Evolutionary conservation across 768 basidiomycete genomes (phyloP).

Genomic region (Boletus sensibilis): DNA sequence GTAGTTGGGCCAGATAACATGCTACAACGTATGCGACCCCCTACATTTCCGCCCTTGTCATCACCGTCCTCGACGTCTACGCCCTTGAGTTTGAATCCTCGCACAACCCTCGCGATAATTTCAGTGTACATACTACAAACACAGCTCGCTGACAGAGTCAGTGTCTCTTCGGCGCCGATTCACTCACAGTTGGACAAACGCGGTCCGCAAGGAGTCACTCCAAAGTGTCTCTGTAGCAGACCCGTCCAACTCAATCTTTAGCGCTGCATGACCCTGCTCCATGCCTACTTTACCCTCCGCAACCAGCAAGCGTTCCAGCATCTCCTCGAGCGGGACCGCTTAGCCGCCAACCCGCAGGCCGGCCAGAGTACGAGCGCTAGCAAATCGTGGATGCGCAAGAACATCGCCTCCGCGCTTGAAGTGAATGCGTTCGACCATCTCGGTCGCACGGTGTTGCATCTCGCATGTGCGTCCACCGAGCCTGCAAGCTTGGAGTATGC

Average conservation of each 20-base stretch:
- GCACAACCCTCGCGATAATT: neutral
- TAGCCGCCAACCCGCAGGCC: conserved; percentile 30
- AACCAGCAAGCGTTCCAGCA: conserved; percentile 77
- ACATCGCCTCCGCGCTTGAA: conserved; percentile 42
- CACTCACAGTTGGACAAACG: conserved; percentile 14
- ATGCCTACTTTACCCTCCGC: conserved; percentile 69
- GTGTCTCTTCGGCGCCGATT: conserved; percentile 18
- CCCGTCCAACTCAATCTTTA: conserved; percentile 14
- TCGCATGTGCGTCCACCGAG: conserved; percentile 68
- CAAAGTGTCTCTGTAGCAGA: conserved; percentile 22
- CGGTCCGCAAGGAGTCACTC: conserved; percentile 27
- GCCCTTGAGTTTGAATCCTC: neutral
- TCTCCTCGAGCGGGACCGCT: conserved; percentile 54
- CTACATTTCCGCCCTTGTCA: neutral
- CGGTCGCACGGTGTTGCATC: conserved; percentile 79
- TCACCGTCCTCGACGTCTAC: neutral
- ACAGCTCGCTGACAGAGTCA: neutral
- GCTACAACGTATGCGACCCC: neutral
- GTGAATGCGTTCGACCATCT: conserved; percentile 72
- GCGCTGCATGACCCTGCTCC: conserved; percentile 73
- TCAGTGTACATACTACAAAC: neutral
- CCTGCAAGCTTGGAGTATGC: conserved; percentile 71
- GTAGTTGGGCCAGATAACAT: neutral
- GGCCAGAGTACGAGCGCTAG: conserved; percentile 46
- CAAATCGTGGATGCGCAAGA: conserved; percentile 57